phyloP scores from a whole-genome alignment of 371 early-diverging fungal genomes.

The Lichtheimia hyalospora region DNA sequence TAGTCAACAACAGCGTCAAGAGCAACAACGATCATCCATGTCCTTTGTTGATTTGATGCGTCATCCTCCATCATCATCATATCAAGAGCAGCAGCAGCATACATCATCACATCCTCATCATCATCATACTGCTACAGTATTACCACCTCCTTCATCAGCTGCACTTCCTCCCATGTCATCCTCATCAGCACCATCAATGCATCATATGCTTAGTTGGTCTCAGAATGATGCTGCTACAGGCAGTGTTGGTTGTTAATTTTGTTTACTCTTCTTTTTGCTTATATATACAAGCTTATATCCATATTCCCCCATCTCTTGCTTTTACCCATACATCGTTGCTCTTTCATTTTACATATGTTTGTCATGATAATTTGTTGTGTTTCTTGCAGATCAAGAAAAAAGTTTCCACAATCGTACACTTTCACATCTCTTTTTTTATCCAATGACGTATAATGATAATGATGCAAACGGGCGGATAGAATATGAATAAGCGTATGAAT shows the following conservation, averaged over 20 bases:
- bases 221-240: conserved; percentile 9
- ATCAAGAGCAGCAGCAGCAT: neutral
- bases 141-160: conserved; percentile 5
- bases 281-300: neutral
- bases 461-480: no score
- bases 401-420: no score
- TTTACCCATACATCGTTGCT: neutral
- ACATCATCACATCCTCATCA: conserved; percentile 5
- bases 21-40: neutral
- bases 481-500: no score
- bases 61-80: neutral
- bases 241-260: conserved; percentile 13
- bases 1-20: neutral
- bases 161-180: neutral
- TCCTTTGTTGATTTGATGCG: conserved; percentile 14
- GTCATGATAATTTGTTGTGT: neutral
- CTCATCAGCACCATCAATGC: conserved; percentile 12
- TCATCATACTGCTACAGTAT: conserved; percentile 1
- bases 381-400: neutral
- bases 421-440: no score
- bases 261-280: neutral
- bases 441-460: no score
- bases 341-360: neutral
- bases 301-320: neutral
- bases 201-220: conserved; percentile 15